phyloP scores from a whole-genome alignment of 148 eudicot species.

The Dianthus caryophyllus region DNA sequence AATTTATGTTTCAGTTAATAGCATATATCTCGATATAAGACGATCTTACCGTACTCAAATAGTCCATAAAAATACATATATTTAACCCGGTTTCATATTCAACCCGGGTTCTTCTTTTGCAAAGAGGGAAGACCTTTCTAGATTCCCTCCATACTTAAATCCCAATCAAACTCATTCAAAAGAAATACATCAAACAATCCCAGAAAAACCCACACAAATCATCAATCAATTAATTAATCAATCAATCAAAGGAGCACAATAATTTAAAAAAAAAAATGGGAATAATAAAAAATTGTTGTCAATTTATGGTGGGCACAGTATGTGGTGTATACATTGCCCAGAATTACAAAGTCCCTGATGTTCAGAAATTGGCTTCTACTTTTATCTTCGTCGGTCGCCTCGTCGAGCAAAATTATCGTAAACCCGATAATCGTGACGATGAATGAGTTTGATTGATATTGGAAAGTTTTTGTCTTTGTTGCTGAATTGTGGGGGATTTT shows the following conservation, averaged over 20 bases:
- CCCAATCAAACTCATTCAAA: too few species aligned
- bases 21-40: too few species aligned
- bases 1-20: too few species aligned
- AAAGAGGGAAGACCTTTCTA: too few species aligned
- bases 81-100: too few species aligned
- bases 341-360: slow-evolving; percentile 59
- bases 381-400: slow-evolving; percentile 37
- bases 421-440: slow-evolving; percentile 38
- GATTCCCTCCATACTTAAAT: too few species aligned
- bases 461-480: not conserved
- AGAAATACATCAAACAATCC: too few species aligned
- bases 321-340: slow-evolving; percentile 67
- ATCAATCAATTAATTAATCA: too few species aligned
- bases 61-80: too few species aligned
- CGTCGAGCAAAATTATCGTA: slow-evolving; percentile 47
- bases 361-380: slow-evolving; percentile 39
- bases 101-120: too few species aligned
- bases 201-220: too few species aligned
- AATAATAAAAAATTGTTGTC: slow-evolving; percentile 39
- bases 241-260: not conserved
- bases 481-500: slow-evolving; percentile 5
- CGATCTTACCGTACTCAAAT: too few species aligned
- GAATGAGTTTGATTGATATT: not conserved
- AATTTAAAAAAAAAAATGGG: slow-evolving; percentile 28
- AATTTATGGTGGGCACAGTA: slow-evolving; percentile 47